Evolutionary conservation across 73 alveolate species (phyloP).

Genomic region (Strombidium stylifer): DNA sequence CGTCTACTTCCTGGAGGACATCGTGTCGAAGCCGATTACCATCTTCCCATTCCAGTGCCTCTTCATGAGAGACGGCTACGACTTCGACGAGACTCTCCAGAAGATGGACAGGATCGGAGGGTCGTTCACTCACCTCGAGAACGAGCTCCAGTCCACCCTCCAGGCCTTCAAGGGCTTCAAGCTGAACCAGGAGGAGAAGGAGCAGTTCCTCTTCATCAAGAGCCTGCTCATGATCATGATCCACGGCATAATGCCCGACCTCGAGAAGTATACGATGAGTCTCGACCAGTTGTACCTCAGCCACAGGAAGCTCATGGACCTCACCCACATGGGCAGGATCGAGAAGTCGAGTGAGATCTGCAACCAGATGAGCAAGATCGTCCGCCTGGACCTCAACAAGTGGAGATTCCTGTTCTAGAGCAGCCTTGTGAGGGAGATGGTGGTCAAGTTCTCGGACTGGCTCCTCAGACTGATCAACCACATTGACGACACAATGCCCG

Average conservation of each 20-base stretch:
- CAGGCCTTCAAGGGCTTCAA: neutral
- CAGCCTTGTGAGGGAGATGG: neutral
- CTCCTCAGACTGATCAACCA: slow-evolving; percentile 11
- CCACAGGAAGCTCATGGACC: slow-evolving; percentile 12
- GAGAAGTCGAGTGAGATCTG: neutral
- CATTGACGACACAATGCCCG: slow-evolving; percentile 2
- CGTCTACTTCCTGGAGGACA: slow-evolving; percentile 11
- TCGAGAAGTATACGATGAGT: neutral
- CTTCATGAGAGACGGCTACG: slow-evolving; percentile 9
- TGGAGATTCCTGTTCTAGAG: neutral
- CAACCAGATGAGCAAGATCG: slow-evolving; percentile 2
- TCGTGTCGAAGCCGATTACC: slow-evolving; percentile 2
- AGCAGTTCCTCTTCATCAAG: slow-evolving; percentile 1
- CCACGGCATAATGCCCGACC: neutral
- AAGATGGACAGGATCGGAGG: slow-evolving; percentile 44
- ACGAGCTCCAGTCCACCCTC: neutral
- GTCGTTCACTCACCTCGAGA: slow-evolving; percentile 16
- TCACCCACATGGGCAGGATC: slow-evolving; percentile 2
- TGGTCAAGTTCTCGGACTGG: slow-evolving; percentile 24
- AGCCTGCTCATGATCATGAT: slow-evolving; percentile 3
- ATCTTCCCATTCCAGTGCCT: slow-evolving; percentile 16
- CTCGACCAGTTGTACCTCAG: slow-evolving; percentile 10
- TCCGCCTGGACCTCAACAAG: too few relatives aligned
- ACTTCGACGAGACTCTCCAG: slow-evolving; percentile 2
- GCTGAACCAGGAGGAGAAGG: neutral